Evolutionary conservation across 2,329 filamentous ascomycete genomes (phyloP).

Genomic region (Cercospora sesami): DNA sequence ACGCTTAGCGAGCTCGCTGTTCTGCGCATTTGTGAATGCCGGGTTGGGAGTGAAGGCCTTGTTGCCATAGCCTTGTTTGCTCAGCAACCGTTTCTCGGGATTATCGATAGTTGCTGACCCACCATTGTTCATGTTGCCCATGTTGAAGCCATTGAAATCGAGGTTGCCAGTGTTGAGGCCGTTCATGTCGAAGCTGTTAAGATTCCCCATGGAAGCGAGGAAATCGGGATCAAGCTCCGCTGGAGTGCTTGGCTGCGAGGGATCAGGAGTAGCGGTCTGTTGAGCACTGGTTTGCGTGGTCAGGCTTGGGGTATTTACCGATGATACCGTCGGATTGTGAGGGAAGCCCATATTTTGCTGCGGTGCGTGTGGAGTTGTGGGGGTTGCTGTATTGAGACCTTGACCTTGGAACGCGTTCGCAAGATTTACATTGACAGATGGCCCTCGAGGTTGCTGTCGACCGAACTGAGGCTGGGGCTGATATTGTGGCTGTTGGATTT

Average conservation of each 20-base stretch:
- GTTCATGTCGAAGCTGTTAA: conserved; percentile 38
- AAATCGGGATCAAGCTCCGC: conserved; percentile 64
- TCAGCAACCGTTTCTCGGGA: conserved; percentile 90
- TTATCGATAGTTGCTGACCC: conserved; percentile 71
- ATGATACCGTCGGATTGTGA: conserved; percentile 94
- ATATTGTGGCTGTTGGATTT: conserved; percentile 42
- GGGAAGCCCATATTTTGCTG: conserved; percentile 69
- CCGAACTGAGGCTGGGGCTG: conserved; percentile 55
- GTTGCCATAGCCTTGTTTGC: conserved; percentile 65
- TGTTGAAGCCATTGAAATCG: conserved; percentile 44
- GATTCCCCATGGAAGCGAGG: conserved; percentile 42
- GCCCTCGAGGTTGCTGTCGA: conserved; percentile 57
- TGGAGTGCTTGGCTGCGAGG: conserved; percentile 68
- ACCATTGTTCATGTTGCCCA: conserved; percentile 59
- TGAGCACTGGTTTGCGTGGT: conserved; percentile 71
- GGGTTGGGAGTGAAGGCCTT: conserved; percentile 51
- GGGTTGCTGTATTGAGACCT: conserved; percentile 80
- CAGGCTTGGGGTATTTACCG: conserved; percentile 91
- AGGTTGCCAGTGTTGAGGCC: conserved; percentile 43
- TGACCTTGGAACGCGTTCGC: conserved; percentile 67
- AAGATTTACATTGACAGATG: conserved; percentile 78
- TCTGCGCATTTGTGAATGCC: conserved; percentile 65
- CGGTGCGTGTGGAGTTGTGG: conserved; percentile 76
- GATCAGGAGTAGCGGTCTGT: conserved; percentile 62
- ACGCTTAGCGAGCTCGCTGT: conserved; percentile 70